Percentiles rank a stretch among this genome's conserved stretches.
Conservation (phyloP, 2,329 filamentous ascomycete species). For the Dactylonectria macrodidyma region DNA sequence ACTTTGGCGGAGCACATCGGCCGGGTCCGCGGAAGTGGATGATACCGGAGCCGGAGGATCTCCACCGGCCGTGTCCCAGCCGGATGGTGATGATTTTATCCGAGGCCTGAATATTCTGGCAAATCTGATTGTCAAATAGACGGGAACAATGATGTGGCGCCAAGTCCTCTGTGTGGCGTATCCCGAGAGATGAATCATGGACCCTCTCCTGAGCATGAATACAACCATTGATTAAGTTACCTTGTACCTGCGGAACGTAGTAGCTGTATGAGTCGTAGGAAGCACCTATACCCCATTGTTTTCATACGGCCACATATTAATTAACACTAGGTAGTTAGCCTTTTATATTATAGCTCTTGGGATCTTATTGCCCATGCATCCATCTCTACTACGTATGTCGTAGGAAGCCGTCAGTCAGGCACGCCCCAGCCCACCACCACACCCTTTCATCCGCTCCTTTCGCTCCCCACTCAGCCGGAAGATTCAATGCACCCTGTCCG, state of each 20-base stretch:
- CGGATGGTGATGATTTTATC: conserved; percentile 20
- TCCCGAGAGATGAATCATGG: conserved; percentile 1
- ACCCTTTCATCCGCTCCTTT: background rate
- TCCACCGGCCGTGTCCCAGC: conserved; percentile 34
- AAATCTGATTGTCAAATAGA: no score
- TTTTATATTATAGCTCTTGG: conserved; percentile 14
- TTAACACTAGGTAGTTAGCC: conserved; percentile 8
- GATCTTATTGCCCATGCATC: conserved; percentile 10
- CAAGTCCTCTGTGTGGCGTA: background rate
- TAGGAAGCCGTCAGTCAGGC: conserved; percentile 3
- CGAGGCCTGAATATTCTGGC: background rate
- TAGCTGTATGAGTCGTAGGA: background rate
- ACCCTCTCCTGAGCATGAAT: background rate
- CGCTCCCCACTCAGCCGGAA: background rate
- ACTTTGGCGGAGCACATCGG: conserved; percentile 19
- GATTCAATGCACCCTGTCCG: background rate
- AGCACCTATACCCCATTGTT: background rate
- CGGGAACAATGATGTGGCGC: no score
- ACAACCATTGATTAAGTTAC: background rate
- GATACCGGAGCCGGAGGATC: conserved; percentile 25
- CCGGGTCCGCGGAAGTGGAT: conserved; percentile 20
- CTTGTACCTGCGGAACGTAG: background rate
- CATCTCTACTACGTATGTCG: background rate
- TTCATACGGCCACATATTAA: background rate
- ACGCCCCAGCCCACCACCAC: background rate